These are phyloP conservation scores for Iberis pinnata DNA, from an alignment of 345 rosid genomes.

Conservation along the genomic window DNA sequence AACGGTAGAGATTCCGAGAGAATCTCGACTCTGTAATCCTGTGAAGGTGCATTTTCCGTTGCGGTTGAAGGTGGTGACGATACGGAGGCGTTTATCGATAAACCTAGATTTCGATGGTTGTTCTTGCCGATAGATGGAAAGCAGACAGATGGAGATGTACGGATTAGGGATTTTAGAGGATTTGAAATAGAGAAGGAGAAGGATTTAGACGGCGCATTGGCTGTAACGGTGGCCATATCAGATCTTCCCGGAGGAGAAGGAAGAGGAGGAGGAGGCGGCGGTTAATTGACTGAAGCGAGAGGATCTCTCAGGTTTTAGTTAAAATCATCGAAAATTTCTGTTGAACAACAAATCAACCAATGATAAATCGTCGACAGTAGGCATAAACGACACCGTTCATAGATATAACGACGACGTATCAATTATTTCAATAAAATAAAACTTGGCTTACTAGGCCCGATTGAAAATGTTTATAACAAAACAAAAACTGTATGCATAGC, in stretches of 20 bases:
- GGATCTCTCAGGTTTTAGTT: background rate
- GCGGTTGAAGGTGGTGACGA: conserved; percentile 20
- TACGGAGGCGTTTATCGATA: conserved; percentile 28
- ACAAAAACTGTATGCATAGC: too few species aligned
- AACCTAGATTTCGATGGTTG: conserved; percentile 9
- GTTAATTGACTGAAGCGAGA: conserved; percentile 6
- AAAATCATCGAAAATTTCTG: background rate
- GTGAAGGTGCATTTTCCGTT: conserved; percentile 3
- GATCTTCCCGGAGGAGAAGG: conserved; percentile 7
- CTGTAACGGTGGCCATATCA: conserved; percentile 30
- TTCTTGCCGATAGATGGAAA: conserved; percentile 20
- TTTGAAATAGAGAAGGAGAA: conserved; percentile 14
- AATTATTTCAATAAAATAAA: too few species aligned
- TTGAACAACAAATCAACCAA: background rate
- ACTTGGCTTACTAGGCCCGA: too few species aligned
- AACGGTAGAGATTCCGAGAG: conserved; percentile 89
- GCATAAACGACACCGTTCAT: too few species aligned
- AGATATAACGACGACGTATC: too few species aligned
- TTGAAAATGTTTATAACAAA: too few species aligned
- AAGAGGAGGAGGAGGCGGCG: conserved; percentile 4
- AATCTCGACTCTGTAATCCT: conserved; percentile 56
- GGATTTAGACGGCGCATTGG: conserved; percentile 22
- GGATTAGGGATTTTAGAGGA: background rate
- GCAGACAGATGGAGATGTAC: conserved; percentile 14
- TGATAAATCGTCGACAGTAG: too few species aligned